These are phyloP conservation scores for Dendrocalamus sinicus DNA, from an alignment of 176 grass and related monocot genomes.

Conservation along the genomic window DNA sequence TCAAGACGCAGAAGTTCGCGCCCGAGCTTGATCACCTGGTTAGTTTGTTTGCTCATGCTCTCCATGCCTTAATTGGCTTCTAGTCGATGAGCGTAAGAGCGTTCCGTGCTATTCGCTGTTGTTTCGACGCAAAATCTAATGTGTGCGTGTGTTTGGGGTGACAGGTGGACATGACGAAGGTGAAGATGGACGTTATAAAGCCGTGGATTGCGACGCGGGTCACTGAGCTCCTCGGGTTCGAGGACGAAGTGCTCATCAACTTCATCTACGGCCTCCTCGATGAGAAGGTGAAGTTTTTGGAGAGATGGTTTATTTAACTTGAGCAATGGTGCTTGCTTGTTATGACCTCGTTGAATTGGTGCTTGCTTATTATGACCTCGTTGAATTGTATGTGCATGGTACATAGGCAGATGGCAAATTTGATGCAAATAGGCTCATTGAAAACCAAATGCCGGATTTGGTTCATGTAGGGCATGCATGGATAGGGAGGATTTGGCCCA, in stretches of 20 bases:
- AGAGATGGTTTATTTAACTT: conserved; percentile 7
- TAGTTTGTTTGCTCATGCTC: conserved; percentile 3
- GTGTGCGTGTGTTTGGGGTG: background rate
- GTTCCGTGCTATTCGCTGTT: background rate
- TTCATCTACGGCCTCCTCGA: conserved; percentile 94
- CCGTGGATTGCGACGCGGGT: conserved; percentile 94
- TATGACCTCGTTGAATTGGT: background rate
- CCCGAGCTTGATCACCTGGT: conserved; percentile 89
- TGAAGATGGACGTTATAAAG: conserved; percentile 95
- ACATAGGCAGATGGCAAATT: background rate
- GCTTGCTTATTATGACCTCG: background rate
- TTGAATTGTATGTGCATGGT: conserved; percentile 20
- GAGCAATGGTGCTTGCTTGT: background rate
- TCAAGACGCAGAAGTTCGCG: conserved; percentile 91
- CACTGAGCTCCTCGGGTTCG: conserved; percentile 94
- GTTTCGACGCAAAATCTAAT: background rate
- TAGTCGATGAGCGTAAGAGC: background rate
- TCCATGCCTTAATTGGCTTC: background rate
- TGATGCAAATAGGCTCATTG: background rate
- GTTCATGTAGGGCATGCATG: background rate
- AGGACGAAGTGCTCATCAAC: conserved; percentile 97
- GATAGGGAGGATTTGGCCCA: background rate
- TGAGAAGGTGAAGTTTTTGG: conserved; percentile 54
- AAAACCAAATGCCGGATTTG: background rate
- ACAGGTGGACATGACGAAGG: conserved; percentile 91